Base-by-base conservation (phyloP, 495 filamentous ascomycete species). In the Apodospora peruviana region DNA sequence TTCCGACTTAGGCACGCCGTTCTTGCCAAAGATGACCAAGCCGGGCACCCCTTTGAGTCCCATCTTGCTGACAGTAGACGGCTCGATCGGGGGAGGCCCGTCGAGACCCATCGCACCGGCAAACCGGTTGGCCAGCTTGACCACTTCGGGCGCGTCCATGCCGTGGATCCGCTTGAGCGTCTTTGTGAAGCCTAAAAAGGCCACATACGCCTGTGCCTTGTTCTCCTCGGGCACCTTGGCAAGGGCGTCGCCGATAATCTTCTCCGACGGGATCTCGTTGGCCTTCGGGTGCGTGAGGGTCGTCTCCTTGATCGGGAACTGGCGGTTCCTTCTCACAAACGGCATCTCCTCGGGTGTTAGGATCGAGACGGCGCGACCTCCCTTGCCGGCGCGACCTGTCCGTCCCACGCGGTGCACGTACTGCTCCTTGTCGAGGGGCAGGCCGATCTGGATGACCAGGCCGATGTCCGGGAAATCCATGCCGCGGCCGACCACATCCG, bases 401-500 rank as follows among this genome's bases (percentile, higher is more conserved):
- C 91, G 77, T n/a, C 91, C 91, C 16, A 95, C 88, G 20, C 91
- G 86, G 65, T 97, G 91, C 11, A 96, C 84, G 53, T 96, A 97
- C 22, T 82, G 85, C 8, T 82, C 85, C 25, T 87, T 66, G 48
- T 83, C 85, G 7, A 77, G 75, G 0, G 91, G 91, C 37, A 95
- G 75, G 58, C 95, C 91, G 66, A 96, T 91, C 60, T 96, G 95
- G 51, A 96, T 72, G 14, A 96, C 88, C 45, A 94, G 84, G 18
- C 77, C 78, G 21, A 96, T 71, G 17, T 82, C 78, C 0, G 78
- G 79, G 7, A 95, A 73, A 59, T 97, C 91, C 27, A 97, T 79
- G 57, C 91, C 91, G 36, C 91, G 86, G 5, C 90, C 85, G 7
- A 91, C 88, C 19, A 90, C 86, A 60, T 97, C 91, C 0, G 91